Percentiles rank a stretch among this genome's conserved stretches.
These are phyloP conservation scores for Cutaneotrichosporon dermatis DNA, from an alignment of 1,284 basidiomycete species.

Conservation along the genomic window DNA sequence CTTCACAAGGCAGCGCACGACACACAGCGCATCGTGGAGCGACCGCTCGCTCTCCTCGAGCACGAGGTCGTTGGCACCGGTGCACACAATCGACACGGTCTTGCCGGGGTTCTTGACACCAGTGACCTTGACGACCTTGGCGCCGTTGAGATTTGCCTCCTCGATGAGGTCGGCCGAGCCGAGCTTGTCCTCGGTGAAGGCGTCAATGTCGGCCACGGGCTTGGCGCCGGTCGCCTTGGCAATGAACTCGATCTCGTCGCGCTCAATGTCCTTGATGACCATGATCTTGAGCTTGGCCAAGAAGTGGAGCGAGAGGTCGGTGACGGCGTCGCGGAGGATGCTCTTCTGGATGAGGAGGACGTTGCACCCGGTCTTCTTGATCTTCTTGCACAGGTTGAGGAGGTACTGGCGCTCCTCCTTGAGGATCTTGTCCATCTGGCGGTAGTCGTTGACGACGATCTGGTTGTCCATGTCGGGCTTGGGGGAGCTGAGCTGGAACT, in stretches of 20 bases:
- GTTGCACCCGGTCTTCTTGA: constrained; percentile 99
- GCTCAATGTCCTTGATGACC: constrained; percentile 95
- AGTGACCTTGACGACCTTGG: constrained; percentile 89
- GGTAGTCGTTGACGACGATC: constrained; percentile 98
- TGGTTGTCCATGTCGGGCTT: constrained; percentile 99
- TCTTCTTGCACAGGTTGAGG: constrained; percentile 97
- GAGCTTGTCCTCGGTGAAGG: constrained; percentile 98
- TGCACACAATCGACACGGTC: constrained; percentile 93
- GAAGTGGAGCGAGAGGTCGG: constrained; percentile 97
- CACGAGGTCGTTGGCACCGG: constrained; percentile 88
- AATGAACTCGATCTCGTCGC: constrained; percentile 98
- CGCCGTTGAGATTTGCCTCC: constrained; percentile 77
- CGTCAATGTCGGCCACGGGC: constrained; percentile 95
- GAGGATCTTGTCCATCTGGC: constrained; percentile 99
- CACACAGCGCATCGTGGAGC: constrained; percentile 96
- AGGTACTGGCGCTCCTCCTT: constrained; percentile 99
- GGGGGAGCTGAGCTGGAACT: constrained; percentile 96
- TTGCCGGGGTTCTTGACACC: constrained; percentile 93
- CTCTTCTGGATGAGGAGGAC: constrained; percentile 98
- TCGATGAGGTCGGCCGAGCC: constrained; percentile 95
- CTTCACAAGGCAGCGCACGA: constrained; percentile 96
- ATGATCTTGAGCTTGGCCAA: constrained; percentile 96
- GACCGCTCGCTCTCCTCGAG: constrained; percentile 96
- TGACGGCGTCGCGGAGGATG: constrained; percentile 96
- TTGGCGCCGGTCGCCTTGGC: constrained; percentile 92